These are phyloP conservation scores for Aspergillus hancockii DNA, from an alignment of 495 filamentous ascomycete species.

Conservation along the genomic window DNA sequence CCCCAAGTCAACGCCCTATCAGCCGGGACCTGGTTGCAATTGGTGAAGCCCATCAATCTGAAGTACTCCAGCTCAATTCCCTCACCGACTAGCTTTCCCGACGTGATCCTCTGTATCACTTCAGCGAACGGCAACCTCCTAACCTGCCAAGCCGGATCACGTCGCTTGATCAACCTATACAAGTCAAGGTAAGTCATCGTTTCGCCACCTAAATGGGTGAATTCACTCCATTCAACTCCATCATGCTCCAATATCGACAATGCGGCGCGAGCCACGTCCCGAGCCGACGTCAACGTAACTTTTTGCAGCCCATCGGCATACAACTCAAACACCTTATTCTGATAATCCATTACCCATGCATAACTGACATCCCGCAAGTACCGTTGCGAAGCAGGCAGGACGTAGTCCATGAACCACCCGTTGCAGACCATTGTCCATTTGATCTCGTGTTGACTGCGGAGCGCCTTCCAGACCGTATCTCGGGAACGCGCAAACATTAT, in stretches of 20 bases:
- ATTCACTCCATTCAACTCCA: conserved; percentile 2
- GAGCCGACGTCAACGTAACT: conserved; percentile 12
- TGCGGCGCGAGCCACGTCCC: conserved; percentile 12
- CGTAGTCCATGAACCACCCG: conserved; percentile 18
- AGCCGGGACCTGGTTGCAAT: background rate
- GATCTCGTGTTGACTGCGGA: conserved; percentile 8
- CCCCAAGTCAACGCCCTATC: conserved; percentile 7
- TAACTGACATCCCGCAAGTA: conserved; percentile 5
- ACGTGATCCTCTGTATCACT: background rate
- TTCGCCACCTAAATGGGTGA: conserved; percentile 5
- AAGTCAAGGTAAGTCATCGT: background rate
- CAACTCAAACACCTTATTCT: background rate
- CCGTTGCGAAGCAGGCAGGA: conserved; percentile 1
- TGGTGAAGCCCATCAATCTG: conserved; percentile 8
- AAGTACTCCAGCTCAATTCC: background rate
- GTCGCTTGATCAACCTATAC: background rate
- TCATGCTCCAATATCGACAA: conserved; percentile 10
- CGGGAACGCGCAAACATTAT: conserved; percentile 9
- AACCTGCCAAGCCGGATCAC: background rate
- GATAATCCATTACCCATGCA: conserved; percentile 3
- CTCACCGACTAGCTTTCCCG: background rate
- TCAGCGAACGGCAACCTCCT: background rate
- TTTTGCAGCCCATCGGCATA: conserved; percentile 2
- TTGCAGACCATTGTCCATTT: conserved; percentile 17
- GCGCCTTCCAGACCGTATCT: conserved; percentile 7